Percentiles rank a stretch among this genome's conserved stretches.
Conservation (phyloP, 164 flowering plant species). For the Dillenia turbinata region DNA sequence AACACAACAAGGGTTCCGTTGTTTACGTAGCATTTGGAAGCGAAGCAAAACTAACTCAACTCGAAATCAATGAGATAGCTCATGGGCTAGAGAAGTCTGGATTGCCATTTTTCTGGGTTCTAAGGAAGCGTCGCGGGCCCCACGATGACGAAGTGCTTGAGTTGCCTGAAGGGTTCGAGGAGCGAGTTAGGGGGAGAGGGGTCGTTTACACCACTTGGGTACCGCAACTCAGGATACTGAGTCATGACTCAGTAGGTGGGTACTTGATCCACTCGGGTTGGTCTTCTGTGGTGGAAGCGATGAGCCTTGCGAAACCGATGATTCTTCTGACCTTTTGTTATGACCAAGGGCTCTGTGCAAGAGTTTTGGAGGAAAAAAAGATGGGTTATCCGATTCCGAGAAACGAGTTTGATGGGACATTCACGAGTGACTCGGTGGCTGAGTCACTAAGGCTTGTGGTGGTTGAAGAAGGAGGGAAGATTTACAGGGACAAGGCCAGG, state of each 20-base stretch:
- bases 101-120: constrained; percentile 29
- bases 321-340: constrained; percentile 10
- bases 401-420: constrained; percentile 12
- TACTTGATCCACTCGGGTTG: constrained; percentile 26
- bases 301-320: constrained; percentile 7
- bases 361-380: constrained; percentile 11
- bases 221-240: constrained; percentile 24
- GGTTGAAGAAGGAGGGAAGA: constrained; percentile 9
- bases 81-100: constrained; percentile 24
- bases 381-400: constrained; percentile 14
- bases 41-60: constrained; percentile 17
- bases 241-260: constrained; percentile 23
- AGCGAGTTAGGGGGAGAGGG: constrained; percentile 17
- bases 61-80: constrained; percentile 23
- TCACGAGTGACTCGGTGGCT: constrained; percentile 17
- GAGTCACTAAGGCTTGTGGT: constrained; percentile 10
- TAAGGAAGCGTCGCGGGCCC: constrained; percentile 11
- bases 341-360: constrained; percentile 20
- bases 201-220: constrained; percentile 23
- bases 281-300: constrained; percentile 19
- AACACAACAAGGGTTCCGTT: constrained; percentile 14
- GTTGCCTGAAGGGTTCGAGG: constrained; percentile 27
- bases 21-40: constrained; percentile 30
- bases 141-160: neutral
- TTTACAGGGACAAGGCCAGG: constrained; percentile 5